Evolutionary conservation across 371 early-diverging fungal genomes (phyloP), one percentile per base, ranked within the genome.

Genomic region (Sporodiniella umbellata): DNA sequence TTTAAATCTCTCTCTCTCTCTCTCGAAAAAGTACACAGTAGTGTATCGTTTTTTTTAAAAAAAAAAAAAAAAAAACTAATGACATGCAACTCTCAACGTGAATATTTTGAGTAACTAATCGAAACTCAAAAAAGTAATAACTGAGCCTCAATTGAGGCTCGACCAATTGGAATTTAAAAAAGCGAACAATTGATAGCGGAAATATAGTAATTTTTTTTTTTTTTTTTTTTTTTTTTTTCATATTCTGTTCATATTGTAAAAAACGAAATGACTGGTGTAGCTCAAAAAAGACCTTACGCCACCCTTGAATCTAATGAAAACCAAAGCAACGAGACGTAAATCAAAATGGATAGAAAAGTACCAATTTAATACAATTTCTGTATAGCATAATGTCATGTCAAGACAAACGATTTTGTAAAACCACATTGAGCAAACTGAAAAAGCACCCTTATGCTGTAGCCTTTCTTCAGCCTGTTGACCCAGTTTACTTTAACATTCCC

Each of bases 391-490:
- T 48, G 33, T 31, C 59, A 45, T n/a, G 51, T 38, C 45, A 55
- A 38, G 48, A 51, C 12, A 59, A 60, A 42, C 54, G 56, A 18
- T 68, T 66, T 28, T 56, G 58, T 39, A 39, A 19, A 0, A 52
- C 60, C 22, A 58, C 59, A 1, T 51, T 93, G 35, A 81, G 80
- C 45, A 64, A 75, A 4, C 61, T 93, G 18, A 85, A 81, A 60
- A 79, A 79, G 25, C 74, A 88, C 46, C 81, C 82, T 15, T 67
- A 79, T 38, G 81, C 92, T 2, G 58, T 67, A 25, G 88, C 91
- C 2, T 99, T 99, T 64, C 66, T 90, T 10, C 66, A 57, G 3
- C 78, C 80, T 23, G 80, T 80, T 11, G 80, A 80, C 63, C 70
- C 70, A 7, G 53, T 73, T 18, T 33, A 48, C n/a, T 62, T 64